Base-by-base conservation (phyloP, 495 filamentous ascomycete species). In the Hypoxylon lenormandii region DNA sequence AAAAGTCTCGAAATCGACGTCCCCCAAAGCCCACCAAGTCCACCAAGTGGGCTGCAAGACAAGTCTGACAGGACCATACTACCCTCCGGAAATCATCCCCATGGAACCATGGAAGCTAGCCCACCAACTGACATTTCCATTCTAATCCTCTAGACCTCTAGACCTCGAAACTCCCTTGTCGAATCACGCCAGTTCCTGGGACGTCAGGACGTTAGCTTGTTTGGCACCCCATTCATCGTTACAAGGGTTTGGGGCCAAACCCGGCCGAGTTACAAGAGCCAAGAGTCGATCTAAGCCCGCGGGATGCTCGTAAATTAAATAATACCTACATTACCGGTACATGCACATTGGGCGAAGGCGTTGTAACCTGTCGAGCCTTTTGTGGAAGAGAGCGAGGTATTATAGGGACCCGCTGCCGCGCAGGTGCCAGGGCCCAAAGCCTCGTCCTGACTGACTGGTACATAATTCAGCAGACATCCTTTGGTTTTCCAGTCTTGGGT, bases 401-500 rank as follows among this genome's bases (percentile, higher is more conserved):
- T 22, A 61, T n/a, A n/a, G n/a, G n/a, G 72, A 71, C 66, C 74
- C 74, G 70, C 74, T 61, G 63, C 69, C 62, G 68, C 74, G 73
- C 74, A 76, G 74, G 70, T 56, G 43, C 54, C 68, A 62, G 74
- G 70, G 61, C 48, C 54, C 68, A 62, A 72, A 76, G 74, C 74
- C 74, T 76, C 74, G 70, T 68, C 66, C 60, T 64, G 65, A 72
- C 74, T 72, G 69, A 72, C 71, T 76, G 72, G 72, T 76, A 69
- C 68, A 74, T 71, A 69, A 73, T 74, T 70, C 72, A 70, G 65
- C 70, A 68, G 5, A 60, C 42, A 63, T 70, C 74, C 52, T 65
- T 65, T 60, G 63, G 55, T 66, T 63, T 69, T 69, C 58, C 30
- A 46, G 53, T 54, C 62, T 65, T 47, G 51, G 60, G 42, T 66